A percentile compares a stretch with the other conserved stretches of the same genome.
These are phyloP conservation scores for Gossypium davidsonii DNA, from an alignment of 441 rosid genomes.

Conservation along the genomic window DNA sequence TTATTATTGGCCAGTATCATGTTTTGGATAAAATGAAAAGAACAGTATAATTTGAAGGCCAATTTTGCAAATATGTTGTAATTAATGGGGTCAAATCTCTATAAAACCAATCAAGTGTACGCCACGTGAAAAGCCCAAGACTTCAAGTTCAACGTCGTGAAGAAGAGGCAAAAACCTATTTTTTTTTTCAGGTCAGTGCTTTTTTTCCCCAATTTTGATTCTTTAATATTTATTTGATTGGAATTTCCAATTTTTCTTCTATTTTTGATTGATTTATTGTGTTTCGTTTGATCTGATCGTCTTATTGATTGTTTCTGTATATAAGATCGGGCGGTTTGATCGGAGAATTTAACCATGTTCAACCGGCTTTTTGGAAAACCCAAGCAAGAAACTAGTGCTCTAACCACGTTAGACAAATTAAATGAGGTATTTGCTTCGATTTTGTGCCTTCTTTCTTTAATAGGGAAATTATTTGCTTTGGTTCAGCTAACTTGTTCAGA, in stretches of 20 bases:
- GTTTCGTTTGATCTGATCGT: neutral
- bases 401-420: constrained; percentile 66
- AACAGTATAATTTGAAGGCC: no score
- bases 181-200: no score
- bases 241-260: no score
- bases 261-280: no score
- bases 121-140: constrained; percentile 16
- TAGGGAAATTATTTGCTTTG: neutral
- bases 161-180: neutral
- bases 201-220: no score
- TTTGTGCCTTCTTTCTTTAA: neutral
- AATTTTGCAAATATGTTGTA: no score
- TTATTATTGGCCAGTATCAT: no score
- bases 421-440: constrained; percentile 50
- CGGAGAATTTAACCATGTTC: constrained; percentile 49
- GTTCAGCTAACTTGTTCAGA: neutral
- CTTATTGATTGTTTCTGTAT: constrained; percentile 10
- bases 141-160: neutral
- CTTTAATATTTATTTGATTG: no score
- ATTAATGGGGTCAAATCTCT: neutral
- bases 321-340: constrained; percentile 34
- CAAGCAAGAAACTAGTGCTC: constrained; percentile 68
- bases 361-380: constrained; percentile 80
- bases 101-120: neutral
- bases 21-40: no score